Evolutionary conservation across 768 basidiomycete species (phyloP), one percentile per base, ranked within the genome.

Genomic region (Phallus indusiatus): DNA sequence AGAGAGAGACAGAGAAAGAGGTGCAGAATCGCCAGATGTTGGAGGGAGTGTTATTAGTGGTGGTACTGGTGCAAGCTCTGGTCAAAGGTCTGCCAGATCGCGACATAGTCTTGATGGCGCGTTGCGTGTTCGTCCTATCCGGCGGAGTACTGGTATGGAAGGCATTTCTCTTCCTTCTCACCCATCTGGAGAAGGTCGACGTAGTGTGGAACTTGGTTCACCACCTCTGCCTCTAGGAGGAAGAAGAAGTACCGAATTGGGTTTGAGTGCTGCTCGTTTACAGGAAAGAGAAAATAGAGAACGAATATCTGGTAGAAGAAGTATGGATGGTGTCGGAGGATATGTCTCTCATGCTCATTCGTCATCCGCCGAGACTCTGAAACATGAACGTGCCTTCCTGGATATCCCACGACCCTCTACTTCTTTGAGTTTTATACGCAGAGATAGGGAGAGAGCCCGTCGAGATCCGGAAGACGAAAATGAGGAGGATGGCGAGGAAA

Each of bases 61-160:
- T 59, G 53, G 8, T 63, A 61, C 70, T n/a, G 76, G 75, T 37
- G 60, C 55, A 1, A 67, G 66, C 14, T 67, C 64, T 5, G 72
- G 72, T 12, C 67, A 69, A 28, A 73, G 66, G 49, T 76, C 74
- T 60, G 75, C 77, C 18, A 72, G 76, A 63, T 75, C 24, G 22
- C 12, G 51, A 16, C 51, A 72, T 60, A 78, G 82, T 64, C 74
- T 75, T n/a, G 83, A 84, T 59, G 82, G 80, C 17, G 53, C 18
- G 14, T 17, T 33, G 20, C 18, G 49, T 21, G 57, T 36, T 48
- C 47, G 49, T 17, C 50, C 50, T 51, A n/a, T 42, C 2, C 71
- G 83, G 61, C 72, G 74, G 60, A 84, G 85, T 61, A 65, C 76
- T 61, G 82, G 76, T 77, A 35, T 67, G 64, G 35, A 59, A 63